Conservation (phyloP, 192 early-diverging fungal genomes). For the Gryganskiella cystojenkinii region DNA sequence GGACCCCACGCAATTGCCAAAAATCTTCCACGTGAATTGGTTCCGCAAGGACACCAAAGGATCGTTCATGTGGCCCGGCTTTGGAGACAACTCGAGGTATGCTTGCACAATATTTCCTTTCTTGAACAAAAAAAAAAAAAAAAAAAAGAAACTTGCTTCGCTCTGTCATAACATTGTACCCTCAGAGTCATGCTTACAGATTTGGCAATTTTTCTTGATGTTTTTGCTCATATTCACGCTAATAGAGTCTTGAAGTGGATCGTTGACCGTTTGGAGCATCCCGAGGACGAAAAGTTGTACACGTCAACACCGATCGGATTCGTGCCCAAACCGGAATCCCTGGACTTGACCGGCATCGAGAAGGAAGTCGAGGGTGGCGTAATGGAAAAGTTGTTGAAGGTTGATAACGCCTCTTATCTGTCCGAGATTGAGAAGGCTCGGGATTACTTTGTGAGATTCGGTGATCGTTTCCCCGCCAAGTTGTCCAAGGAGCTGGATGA, state of each 20-base stretch:
- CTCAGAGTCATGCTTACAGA: too few species aligned
- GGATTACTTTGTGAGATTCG: conserved; percentile 43
- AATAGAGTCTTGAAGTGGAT: conserved; percentile 51
- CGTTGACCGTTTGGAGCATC: conserved; percentile 38
- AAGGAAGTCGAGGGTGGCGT: conserved; percentile 33
- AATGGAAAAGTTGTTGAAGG: conserved; percentile 38
- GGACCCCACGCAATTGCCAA: conserved; percentile 39
- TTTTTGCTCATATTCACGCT: not conserved
- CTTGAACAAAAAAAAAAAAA: not conserved
- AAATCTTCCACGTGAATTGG: conserved; percentile 51
- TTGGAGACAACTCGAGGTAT: conserved; percentile 47
- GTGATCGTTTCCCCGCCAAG: conserved; percentile 48
- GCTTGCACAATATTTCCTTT: not conserved
- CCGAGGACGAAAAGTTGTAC: conserved; percentile 30
- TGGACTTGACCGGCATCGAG: conserved; percentile 47
- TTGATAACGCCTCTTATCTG: conserved; percentile 29
- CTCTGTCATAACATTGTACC: too few species aligned
- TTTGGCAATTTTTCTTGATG: not conserved
- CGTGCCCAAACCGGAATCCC: conserved; percentile 33
- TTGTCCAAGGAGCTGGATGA: conserved; percentile 47
- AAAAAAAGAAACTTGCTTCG: too few species aligned
- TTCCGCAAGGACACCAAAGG: conserved; percentile 46
- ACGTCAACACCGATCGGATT: conserved; percentile 41
- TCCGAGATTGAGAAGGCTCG: conserved; percentile 45
- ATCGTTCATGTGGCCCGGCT: conserved; percentile 48